Evolutionary conservation across 2,329 filamentous ascomycete species (phyloP).

Genomic region (Acrocalymma vagum): DNA sequence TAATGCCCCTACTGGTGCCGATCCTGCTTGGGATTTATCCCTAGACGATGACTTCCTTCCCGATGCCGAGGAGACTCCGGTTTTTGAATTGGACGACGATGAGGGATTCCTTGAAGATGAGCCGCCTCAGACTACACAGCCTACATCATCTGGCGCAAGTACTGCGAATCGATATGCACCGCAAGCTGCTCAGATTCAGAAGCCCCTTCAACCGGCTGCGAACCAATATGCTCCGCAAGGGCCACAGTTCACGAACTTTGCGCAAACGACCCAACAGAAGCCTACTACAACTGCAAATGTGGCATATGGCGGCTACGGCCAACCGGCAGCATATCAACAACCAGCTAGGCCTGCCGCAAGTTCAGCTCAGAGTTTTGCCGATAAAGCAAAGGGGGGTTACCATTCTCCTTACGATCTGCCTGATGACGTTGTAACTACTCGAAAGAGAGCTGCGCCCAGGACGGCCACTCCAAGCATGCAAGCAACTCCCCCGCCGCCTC

Average conservation of each 20-base stretch:
- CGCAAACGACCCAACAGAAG: conserved; percentile 43
- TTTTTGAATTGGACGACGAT: conserved; percentile 81
- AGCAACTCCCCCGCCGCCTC: conserved; percentile 62
- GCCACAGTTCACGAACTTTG: conserved; percentile 57
- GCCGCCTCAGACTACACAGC: conserved; percentile 45
- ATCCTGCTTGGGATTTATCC: conserved; percentile 84
- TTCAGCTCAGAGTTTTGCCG: conserved; percentile 79
- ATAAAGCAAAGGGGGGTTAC: conserved; percentile 91
- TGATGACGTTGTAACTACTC: conserved; percentile 81
- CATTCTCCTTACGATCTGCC: conserved; percentile 94
- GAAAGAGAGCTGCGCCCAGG: conserved; percentile 59
- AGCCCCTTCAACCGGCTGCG: conserved; percentile 26
- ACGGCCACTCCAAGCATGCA: conserved; percentile 42
- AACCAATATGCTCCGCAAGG: conserved; percentile 62
- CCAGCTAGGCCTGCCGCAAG: conserved; percentile 56
- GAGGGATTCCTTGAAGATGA: conserved; percentile 84
- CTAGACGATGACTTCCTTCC: conserved; percentile 78
- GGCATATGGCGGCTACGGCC: conserved; percentile 41
- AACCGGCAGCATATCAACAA: conserved; percentile 35
- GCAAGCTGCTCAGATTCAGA: conserved; percentile 36
- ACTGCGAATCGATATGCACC: conserved; percentile 47
- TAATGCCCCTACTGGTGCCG: conserved; percentile 66
- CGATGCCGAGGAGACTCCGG: conserved; percentile 59
- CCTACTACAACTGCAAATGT: conserved; percentile 24
- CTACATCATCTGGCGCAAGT: conserved; percentile 20